Conservation (phyloP, 768 basidiomycete species). For the Tylopilus intermedius region DNA sequence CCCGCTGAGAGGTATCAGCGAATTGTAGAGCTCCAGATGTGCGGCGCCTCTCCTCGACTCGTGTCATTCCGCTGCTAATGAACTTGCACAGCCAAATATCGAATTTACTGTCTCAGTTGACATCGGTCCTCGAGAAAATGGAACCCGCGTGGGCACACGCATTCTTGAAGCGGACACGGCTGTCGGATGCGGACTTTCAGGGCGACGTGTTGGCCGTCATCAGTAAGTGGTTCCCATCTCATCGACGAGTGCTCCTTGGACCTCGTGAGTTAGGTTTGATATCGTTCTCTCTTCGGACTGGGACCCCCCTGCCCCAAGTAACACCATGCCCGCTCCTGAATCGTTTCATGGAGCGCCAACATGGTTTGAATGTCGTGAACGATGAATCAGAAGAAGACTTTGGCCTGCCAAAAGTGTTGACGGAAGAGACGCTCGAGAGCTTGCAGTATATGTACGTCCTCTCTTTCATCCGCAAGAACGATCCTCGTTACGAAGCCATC, state of each 20-base stretch:
- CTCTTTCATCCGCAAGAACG: too few species aligned
- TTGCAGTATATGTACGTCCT: constrained; percentile 70
- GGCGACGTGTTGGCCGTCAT: constrained; percentile 83
- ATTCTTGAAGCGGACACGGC: constrained; percentile 66
- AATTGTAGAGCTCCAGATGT: constrained; percentile 67
- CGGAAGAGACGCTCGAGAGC: constrained; percentile 67
- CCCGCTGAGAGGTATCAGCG: constrained; percentile 72
- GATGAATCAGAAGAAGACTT: constrained; percentile 71
- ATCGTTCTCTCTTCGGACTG: constrained; percentile 68
- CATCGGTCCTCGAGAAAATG: constrained; percentile 66
- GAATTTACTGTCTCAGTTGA: constrained; percentile 65
- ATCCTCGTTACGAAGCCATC: neutral
- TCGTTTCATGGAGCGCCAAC: constrained; percentile 42
- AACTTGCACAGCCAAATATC: constrained; percentile 52
- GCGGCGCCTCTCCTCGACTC: constrained; percentile 15
- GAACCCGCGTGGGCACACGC: constrained; percentile 77
- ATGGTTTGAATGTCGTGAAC: constrained; percentile 65
- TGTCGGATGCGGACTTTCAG: constrained; percentile 76
- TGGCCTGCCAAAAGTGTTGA: constrained; percentile 66
- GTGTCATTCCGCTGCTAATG: neutral
- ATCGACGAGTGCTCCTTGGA: neutral
- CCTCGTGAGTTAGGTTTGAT: constrained; percentile 54
- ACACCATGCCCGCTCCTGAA: constrained; percentile 67
- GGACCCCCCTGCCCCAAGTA: constrained; percentile 75
- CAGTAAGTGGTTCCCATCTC: constrained; percentile 38